Conservation (phyloP, 192 early-diverging fungal species). For the Geranomyces michiganensis region DNA sequence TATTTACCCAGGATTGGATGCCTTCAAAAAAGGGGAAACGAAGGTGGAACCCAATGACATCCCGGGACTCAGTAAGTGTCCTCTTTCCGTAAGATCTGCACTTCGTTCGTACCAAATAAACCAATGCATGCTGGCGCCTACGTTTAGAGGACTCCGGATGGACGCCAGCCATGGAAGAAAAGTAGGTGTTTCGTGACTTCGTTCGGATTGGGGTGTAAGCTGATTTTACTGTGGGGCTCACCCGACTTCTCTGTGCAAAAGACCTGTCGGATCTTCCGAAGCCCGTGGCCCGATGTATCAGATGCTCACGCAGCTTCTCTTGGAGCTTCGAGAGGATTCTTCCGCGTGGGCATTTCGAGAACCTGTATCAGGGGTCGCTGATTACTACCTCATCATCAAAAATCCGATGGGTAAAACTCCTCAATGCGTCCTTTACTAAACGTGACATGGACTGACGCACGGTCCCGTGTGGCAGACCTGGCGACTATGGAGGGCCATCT, state of each 20-base stretch:
- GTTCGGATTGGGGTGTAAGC: not conserved
- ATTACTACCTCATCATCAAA: conserved; percentile 95
- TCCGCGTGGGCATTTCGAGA: conserved; percentile 92
- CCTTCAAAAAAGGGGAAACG: conserved; percentile 53
- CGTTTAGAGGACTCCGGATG: conserved; percentile 83
- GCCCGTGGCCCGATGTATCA: conserved; percentile 11
- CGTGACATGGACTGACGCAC: not conserved
- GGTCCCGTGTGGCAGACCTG: conserved; percentile 56
- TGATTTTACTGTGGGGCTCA: not conserved
- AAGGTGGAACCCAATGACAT: conserved; percentile 77
- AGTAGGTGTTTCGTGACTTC: conserved; percentile 1
- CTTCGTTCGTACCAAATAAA: too few species aligned
- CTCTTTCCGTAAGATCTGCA: not conserved
- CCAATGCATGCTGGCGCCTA: not conserved
- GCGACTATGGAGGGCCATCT: conserved; percentile 81
- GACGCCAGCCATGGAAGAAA: conserved; percentile 82
- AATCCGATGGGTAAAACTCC: conserved; percentile 86
- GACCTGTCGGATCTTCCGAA: conserved; percentile 15
- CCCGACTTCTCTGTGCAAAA: not conserved
- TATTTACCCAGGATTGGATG: conserved; percentile 77
- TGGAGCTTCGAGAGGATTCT: conserved; percentile 58
- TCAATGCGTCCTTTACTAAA: too few species aligned
- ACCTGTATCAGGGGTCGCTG: conserved; percentile 91
- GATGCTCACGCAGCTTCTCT: conserved; percentile 26
- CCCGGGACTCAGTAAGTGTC: conserved; percentile 77